Conservation (phyloP, 2,329 filamentous ascomycete species). For the Aureobasidium sp. region DNA sequence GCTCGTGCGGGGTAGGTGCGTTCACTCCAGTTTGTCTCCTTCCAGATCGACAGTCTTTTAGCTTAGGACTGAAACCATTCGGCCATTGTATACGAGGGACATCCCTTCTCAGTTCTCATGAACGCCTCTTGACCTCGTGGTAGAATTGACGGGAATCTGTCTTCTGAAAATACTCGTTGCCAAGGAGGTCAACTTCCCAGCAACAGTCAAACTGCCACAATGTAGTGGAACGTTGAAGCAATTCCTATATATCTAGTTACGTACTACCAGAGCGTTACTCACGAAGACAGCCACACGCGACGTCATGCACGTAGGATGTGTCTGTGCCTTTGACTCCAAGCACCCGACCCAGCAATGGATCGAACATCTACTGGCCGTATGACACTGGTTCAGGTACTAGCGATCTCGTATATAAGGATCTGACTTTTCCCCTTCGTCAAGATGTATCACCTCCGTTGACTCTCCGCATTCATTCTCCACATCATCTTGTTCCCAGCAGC, state of each 20-base stretch:
- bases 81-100: too few species aligned
- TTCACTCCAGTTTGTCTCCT: slow-evolving; percentile 1
- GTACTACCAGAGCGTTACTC: neutral
- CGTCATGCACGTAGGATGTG: neutral
- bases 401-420: slow-evolving; percentile 4
- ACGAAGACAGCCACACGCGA: slow-evolving; percentile 7
- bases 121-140: too few species aligned
- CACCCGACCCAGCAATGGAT: neutral
- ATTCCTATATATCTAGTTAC: neutral
- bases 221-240: neutral
- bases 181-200: too few species aligned
- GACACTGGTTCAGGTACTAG: neutral
- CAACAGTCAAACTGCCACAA: too few species aligned
- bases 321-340: neutral
- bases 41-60: slow-evolving; percentile 8
- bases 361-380: neutral
- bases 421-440: slow-evolving; percentile 4
- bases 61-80: too few species aligned
- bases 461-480: neutral
- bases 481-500: neutral
- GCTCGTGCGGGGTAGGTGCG: slow-evolving; percentile 1
- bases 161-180: too few species aligned
- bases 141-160: too few species aligned
- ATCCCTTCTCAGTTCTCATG: too few species aligned
- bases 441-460: neutral